Evolutionary conservation across 2,329 filamentous ascomycete genomes (phyloP).

Genomic region (Monilinia laxa): DNA sequence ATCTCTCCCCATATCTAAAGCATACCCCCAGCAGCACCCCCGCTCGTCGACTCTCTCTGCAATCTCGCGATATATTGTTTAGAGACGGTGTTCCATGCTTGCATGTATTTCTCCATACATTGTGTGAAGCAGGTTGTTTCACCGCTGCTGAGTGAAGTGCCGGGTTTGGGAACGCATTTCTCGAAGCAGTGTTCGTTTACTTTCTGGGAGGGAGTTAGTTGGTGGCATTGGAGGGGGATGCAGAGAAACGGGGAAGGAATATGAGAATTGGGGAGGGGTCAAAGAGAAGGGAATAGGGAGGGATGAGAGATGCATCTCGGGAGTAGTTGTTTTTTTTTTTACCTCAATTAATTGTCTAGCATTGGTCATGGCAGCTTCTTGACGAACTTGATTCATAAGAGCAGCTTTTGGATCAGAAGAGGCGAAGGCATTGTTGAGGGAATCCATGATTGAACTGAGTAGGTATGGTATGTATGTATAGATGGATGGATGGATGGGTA

Average conservation of each 20-base stretch:
- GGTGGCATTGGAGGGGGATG: slow-evolving; percentile 41
- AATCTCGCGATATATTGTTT: slow-evolving; percentile 58
- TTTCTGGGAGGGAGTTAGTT: slow-evolving; percentile 57
- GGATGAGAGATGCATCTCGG: background rate
- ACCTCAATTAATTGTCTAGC: slow-evolving; percentile 70
- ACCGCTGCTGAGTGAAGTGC: slow-evolving; percentile 57
- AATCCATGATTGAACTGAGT: slow-evolving; percentile 12
- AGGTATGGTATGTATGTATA: background rate
- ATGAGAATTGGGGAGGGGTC: background rate
- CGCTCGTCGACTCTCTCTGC: slow-evolving; percentile 33
- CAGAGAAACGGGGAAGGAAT: background rate
- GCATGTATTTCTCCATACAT: slow-evolving; percentile 86
- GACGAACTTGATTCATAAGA: slow-evolving; percentile 55
- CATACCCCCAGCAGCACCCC: slow-evolving; percentile 10
- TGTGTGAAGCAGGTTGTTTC: slow-evolving; percentile 70
- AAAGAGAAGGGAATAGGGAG: background rate
- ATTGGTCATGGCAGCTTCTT: slow-evolving; percentile 64
- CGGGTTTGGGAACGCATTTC: slow-evolving; percentile 70
- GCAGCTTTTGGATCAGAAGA: slow-evolving; percentile 36
- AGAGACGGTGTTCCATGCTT: slow-evolving; percentile 74
- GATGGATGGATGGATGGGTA: background rate
- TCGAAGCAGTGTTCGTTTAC: slow-evolving; percentile 81
- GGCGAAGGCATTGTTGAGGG: slow-evolving; percentile 13
- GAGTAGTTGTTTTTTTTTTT: slow-evolving; percentile 35
- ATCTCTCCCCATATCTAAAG: background rate